phyloP scores from a whole-genome alignment of 345 rosid species.

The Camelina sativa region DNA sequence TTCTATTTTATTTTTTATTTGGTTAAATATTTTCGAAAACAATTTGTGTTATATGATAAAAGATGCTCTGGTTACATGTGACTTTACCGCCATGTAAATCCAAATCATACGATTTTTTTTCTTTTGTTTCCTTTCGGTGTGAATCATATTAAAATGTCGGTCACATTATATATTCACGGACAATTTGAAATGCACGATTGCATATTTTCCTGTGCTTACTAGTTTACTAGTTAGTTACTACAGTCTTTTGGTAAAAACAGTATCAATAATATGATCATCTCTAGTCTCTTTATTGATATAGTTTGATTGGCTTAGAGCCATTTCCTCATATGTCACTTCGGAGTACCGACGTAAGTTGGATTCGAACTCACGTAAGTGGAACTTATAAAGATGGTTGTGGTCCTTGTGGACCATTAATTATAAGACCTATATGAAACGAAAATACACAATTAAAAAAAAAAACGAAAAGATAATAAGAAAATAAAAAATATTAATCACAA shows the following conservation, averaged over 20 bases:
- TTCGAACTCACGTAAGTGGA: background rate
- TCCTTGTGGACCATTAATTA: background rate
- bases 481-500: too few species aligned
- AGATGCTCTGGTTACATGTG: background rate
- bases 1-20: too few species aligned
- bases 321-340: background rate
- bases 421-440: background rate
- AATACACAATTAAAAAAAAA: background rate
- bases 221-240: too few species aligned
- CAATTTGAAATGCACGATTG: constrained; percentile 19
- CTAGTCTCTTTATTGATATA: background rate
- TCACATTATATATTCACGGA: constrained; percentile 27
- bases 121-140: background rate
- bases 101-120: background rate
- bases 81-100: constrained; percentile 32
- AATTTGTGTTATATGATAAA: too few species aligned
- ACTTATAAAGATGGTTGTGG: background rate
- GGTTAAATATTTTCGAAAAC: too few species aligned
- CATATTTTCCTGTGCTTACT: background rate
- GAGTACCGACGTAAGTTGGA: background rate
- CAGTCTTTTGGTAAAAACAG: too few species aligned
- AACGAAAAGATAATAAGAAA: background rate
- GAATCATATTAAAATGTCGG: constrained; percentile 24
- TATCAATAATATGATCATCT: background rate
- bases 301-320: background rate